Evolutionary conservation across 345 rosid species (phyloP), one percentile per base, ranked within the genome.

Genomic region (Erysimum cheiranthoides): DNA sequence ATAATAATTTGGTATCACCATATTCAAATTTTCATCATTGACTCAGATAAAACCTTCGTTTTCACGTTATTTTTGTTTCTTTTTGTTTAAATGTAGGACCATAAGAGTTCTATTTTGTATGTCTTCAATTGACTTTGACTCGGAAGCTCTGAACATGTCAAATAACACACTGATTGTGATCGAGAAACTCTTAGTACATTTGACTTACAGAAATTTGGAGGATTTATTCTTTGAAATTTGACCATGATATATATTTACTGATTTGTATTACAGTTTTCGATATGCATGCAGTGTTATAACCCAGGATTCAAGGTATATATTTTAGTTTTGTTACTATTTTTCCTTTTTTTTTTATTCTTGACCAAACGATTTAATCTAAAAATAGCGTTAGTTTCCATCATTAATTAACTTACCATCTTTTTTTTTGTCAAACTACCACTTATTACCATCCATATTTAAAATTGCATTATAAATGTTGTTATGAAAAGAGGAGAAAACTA

Each of bases 141-240:
- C 34, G 3, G 56, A 2, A 35, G 40, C 12, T 52, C 50, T 76
- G 80, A 76, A 69, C 5, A 9, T 43, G 65, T 76, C 80, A 76
- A 68, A 61, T 50, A 10, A 64, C 18, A 1, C 38, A 57, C 31
- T 43, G 16, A 36, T 42, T 32, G 57, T 34, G 25, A 28, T 43
- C 2, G 68, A 10, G 4, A 36, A 61, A 21, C 31, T 35, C 66
- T 62, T 21, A 21, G 25, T 18, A 21, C 3, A 17, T 31, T 43
- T 43, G 43, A 31, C 5, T 47, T 31, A 6, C 10, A 18, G 1
- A n/a, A 54, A 5, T 40, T 40, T 28, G 5, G 28, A 40, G 30
- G 31, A 16, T 2, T 58, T 7, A 14, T 5, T 34, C 42, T 14
- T n/a, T 16, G 27, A 17, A 49, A n/a, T 6, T 45, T 45, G 50